A percentile compares a stretch with the other conserved stretches of the same genome.
These are phyloP conservation scores for Eucalyptus victrix DNA, from an alignment of 345 rosid genomes.

Conservation along the genomic window DNA sequence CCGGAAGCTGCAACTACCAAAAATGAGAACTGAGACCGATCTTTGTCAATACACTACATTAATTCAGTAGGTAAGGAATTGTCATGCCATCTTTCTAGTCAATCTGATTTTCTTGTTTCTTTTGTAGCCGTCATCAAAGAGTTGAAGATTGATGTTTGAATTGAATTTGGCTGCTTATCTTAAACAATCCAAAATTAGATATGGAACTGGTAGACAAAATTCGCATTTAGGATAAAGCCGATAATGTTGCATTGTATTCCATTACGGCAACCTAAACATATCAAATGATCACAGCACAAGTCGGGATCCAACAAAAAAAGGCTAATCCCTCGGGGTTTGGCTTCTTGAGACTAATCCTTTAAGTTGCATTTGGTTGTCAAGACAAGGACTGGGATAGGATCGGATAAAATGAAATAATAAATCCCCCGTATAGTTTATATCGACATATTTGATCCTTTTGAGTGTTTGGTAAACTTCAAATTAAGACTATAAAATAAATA, in stretches of 20 bases:
- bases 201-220: neutral
- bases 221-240: neutral
- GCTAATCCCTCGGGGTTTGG: neutral
- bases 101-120: neutral
- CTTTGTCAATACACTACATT: neutral
- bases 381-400: no score
- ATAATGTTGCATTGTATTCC: neutral
- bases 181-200: neutral
- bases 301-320: neutral
- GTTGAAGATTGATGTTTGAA: neutral
- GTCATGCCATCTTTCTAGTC: neutral
- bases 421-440: no score
- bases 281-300: neutral
- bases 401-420: no score
- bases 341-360: neutral
- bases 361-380: no score
- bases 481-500: no score
- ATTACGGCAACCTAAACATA: neutral
- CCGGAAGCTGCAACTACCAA: neutral
- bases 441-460: no score
- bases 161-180: neutral
- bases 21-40: neutral
- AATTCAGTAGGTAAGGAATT: neutral
- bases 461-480: no score
- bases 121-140: neutral